Evolutionary conservation across 345 rosid genomes (phyloP).

Genomic region (Schrenkiella parvula): DNA sequence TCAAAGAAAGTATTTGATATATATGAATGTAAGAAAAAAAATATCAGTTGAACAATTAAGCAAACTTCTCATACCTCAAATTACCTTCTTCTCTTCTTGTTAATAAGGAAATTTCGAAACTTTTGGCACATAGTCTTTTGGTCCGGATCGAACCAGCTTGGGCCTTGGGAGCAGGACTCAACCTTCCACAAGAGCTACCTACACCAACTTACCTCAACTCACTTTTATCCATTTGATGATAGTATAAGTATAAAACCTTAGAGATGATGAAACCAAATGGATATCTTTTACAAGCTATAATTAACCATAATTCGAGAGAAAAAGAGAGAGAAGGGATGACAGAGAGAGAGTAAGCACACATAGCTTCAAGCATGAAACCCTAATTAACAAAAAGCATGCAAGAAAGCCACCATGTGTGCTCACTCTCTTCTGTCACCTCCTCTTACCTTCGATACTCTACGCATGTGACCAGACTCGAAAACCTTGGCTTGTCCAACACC

Average conservation of each 20-base stretch:
- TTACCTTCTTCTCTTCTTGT: neutral
- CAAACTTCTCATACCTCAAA: neutral
- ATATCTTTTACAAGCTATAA: neutral
- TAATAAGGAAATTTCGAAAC: neutral
- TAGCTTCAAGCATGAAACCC: slow-evolving; percentile 66
- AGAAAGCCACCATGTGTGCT: slow-evolving; percentile 87
- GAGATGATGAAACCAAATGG: neutral
- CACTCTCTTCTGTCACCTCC: slow-evolving; percentile 99
- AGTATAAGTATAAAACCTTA: neutral
- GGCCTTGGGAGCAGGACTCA: neutral
- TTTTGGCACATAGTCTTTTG: neutral
- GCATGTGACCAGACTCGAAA: neutral
- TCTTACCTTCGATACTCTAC: slow-evolving; percentile 34
- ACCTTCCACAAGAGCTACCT: neutral
- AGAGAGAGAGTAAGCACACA: slow-evolving; percentile 93
- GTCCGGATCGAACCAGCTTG: neutral
- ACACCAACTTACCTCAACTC: neutral
- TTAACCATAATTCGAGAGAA: neutral
- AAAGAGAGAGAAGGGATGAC: slow-evolving; percentile 51
- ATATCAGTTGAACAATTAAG: neutral
- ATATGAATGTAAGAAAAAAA: neutral
- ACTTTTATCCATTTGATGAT: slow-evolving; percentile 1
- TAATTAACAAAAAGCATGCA: slow-evolving; percentile 47
- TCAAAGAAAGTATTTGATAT: neutral
- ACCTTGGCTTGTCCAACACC: neutral